Evolutionary conservation across 2,329 filamentous ascomycete species (phyloP), one percentile per base, ranked within the genome.

Genomic region (Ploettnerulaceae sp.): DNA sequence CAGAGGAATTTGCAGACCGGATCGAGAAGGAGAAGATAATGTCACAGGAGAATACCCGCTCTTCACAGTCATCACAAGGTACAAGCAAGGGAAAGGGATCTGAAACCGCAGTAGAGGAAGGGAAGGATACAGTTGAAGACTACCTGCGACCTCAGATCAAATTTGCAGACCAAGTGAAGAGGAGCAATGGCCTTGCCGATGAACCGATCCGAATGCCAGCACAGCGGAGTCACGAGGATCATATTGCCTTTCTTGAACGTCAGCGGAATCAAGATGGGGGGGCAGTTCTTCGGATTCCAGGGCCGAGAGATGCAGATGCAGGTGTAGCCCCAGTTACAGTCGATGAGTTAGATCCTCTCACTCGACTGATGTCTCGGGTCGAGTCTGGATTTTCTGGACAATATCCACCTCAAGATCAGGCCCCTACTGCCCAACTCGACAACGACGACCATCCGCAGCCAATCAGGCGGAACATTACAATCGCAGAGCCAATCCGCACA

Each of bases 201-300:
- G 70, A 72, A 69, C 36, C 45, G 1, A 35, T 35, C 8, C 69
- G 68, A 40, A 70, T 83, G 7, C 77, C 77, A 0, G 65, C 69
- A 3, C 72, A 69, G 36, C 64, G 77, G 37, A 72, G 75, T 25
- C 74, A 85, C 34, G 85, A 89, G 45, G 84, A 90, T 51, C 88
- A 95, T 61, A 94, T 96, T 60, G 86, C 86, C 5, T 93, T 97
- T 59, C 66, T 96, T 11, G 81, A 95, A 64, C 83, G 85, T 24
- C 91, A 96, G 64, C 79, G 89, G 28, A 84, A 87, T 46, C 74
- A 73, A 1, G 80, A 81, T 52, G 82, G 86, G 46, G 83, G 81
- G 43, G 81, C 82, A 25, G 81, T 89, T 0, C 70, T 97, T 33
- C 84, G 89, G 31, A 97, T 98, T 58, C 93, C 93, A 0, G 90